Percentiles rank a stretch among this genome's conserved stretches.
phyloP scores from a whole-genome alignment of 2,329 filamentous ascomycete genomes.

The Hymenoscyphus linearis region DNA sequence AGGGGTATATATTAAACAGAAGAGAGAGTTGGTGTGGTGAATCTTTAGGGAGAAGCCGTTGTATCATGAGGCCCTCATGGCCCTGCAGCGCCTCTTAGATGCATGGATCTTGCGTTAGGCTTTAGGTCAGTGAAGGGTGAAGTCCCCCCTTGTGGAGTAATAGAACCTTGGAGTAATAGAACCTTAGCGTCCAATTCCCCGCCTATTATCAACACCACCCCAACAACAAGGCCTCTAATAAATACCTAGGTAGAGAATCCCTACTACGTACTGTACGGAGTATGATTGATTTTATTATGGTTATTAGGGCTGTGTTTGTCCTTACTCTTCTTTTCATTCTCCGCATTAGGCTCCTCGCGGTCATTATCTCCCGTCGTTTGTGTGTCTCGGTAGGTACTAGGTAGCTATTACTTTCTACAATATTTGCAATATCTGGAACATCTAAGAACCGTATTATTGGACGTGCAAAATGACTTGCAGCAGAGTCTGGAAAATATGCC shows the following conservation, averaged over 20 bases:
- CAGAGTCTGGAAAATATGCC: background rate
- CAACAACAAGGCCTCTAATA: too few relatives aligned
- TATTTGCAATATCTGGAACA: background rate
- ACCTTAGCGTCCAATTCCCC: too few relatives aligned
- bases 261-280: too few relatives aligned
- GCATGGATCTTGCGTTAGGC: background rate
- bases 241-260: too few relatives aligned
- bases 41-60: background rate
- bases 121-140: background rate
- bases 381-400: too few relatives aligned
- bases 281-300: too few relatives aligned
- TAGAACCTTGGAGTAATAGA: too few relatives aligned
- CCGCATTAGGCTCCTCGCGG: background rate
- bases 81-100: background rate
- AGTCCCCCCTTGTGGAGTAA: background rate
- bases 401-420: background rate
- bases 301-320: too few relatives aligned
- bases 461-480: too few relatives aligned
- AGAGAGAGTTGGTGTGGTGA: background rate
- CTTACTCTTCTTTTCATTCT: background rate
- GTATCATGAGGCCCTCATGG: background rate
- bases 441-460: background rate
- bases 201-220: too few relatives aligned
- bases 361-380: background rate
- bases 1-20: background rate